These are phyloP conservation scores for Penicillium sp. DNA, from an alignment of 2,329 filamentous ascomycete species.

Conservation along the genomic window DNA sequence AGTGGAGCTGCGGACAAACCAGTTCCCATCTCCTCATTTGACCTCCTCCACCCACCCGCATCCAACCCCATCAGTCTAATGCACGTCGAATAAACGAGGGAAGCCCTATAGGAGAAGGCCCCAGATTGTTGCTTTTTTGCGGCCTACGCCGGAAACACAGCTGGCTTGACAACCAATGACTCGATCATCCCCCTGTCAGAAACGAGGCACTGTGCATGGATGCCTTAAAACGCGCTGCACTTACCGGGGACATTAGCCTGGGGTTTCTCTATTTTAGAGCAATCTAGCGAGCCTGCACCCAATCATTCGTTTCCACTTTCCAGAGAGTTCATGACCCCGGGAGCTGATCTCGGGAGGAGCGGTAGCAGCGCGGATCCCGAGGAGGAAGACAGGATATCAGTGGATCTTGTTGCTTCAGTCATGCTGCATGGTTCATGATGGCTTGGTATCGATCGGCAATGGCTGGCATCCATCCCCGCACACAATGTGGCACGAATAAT, in stretches of 20 bases:
- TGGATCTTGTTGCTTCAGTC: conserved; percentile 24
- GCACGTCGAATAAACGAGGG: conserved; percentile 23
- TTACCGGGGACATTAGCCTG: background rate
- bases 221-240: conserved; percentile 1
- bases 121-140: conserved; percentile 15
- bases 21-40: background rate
- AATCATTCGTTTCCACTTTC: background rate
- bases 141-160: conserved; percentile 20
- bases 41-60: conserved; percentile 4
- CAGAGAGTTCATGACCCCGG: background rate
- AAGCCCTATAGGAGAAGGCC: background rate
- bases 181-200: background rate
- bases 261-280: background rate
- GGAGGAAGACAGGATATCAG: conserved; percentile 10
- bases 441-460: conserved; percentile 19
- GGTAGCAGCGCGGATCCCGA: conserved; percentile 6
- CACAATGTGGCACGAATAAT: background rate
- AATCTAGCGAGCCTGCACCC: background rate
- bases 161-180: background rate
- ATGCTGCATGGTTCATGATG: conserved; percentile 22
- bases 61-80: conserved; percentile 23
- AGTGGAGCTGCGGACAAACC: conserved; percentile 9
- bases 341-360: conserved; percentile 17
- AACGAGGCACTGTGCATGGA: conserved; percentile 3
- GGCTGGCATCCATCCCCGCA: conserved; percentile 15